Conservation (phyloP, 495 filamentous ascomycete genomes). For the Physcia stellaris region DNA sequence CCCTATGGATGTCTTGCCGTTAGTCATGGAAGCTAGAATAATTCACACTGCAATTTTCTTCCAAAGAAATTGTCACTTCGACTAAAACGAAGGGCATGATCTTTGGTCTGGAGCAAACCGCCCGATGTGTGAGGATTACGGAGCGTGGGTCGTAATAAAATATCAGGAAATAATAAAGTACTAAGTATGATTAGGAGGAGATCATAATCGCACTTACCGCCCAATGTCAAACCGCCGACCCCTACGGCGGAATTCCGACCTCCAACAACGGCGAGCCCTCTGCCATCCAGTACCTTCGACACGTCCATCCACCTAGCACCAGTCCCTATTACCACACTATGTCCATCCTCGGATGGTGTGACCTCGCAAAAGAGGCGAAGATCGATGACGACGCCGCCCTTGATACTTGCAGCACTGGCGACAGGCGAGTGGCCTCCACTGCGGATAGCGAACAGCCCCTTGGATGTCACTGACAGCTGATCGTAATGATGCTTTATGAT, state of each 20-base stretch:
- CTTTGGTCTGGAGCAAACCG: too few relatives aligned
- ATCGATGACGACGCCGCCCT: conserved; percentile 21
- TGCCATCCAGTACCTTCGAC: conserved; percentile 22
- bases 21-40: too few relatives aligned
- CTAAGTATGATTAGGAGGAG: neutral
- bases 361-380: conserved; percentile 16
- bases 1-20: conserved; percentile 13
- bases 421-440: conserved; percentile 15
- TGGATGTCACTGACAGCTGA: conserved; percentile 2
- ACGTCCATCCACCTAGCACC: conserved; percentile 30
- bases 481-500: conserved; percentile 17
- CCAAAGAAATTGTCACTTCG: too few relatives aligned
- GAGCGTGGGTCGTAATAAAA: too few relatives aligned
- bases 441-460: conserved; percentile 12
- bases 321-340: conserved; percentile 20
- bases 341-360: conserved; percentile 13
- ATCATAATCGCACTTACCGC: conserved; percentile 12
- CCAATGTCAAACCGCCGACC: conserved; percentile 24
- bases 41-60: too few relatives aligned
- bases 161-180: too few relatives aligned
- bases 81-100: too few relatives aligned
- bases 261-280: conserved; percentile 22
- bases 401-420: conserved; percentile 18
- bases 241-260: conserved; percentile 23
- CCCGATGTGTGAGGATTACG: too few relatives aligned